These are phyloP conservation scores for Silybum marianum DNA, from an alignment of 129 eudicot species.

Conservation along the genomic window DNA sequence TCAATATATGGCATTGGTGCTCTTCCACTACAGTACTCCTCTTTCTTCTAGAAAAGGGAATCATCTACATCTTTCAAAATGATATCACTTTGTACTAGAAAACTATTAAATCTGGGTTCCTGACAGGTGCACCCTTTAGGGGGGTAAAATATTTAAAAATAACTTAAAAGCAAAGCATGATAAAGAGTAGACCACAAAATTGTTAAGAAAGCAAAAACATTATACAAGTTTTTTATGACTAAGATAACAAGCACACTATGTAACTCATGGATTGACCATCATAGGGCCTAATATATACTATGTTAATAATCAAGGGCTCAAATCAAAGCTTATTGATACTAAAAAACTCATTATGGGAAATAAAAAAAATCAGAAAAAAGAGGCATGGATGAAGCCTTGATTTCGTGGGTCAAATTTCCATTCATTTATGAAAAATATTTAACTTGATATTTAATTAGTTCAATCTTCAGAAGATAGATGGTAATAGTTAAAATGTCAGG, in stretches of 20 bases:
- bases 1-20: slow-evolving; percentile 29
- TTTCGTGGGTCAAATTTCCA: not conserved
- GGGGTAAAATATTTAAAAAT: slow-evolving; percentile 18
- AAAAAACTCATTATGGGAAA: not conserved
- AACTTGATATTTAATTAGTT: not conserved
- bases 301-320: not conserved
- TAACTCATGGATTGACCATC: slow-evolving; percentile 4
- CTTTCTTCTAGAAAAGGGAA: slow-evolving; percentile 23
- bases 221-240: slow-evolving; percentile 3
- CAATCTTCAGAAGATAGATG: not conserved
- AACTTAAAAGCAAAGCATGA: slow-evolving; percentile 30
- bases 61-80: slow-evolving; percentile 30
- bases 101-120: slow-evolving; percentile 30
- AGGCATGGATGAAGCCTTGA: not conserved
- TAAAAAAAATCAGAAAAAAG: not conserved
- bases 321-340: not conserved
- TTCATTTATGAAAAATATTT: not conserved
- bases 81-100: slow-evolving; percentile 31
- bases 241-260: not conserved
- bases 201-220: slow-evolving; percentile 23
- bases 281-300: not conserved
- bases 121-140: slow-evolving; percentile 35
- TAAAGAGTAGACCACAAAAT: slow-evolving; percentile 21
- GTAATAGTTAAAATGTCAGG: slow-evolving; percentile 9
- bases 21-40: slow-evolving; percentile 24